Conservation (phyloP, 2,329 filamentous ascomycete genomes). For the Clonostachys byssicola region DNA sequence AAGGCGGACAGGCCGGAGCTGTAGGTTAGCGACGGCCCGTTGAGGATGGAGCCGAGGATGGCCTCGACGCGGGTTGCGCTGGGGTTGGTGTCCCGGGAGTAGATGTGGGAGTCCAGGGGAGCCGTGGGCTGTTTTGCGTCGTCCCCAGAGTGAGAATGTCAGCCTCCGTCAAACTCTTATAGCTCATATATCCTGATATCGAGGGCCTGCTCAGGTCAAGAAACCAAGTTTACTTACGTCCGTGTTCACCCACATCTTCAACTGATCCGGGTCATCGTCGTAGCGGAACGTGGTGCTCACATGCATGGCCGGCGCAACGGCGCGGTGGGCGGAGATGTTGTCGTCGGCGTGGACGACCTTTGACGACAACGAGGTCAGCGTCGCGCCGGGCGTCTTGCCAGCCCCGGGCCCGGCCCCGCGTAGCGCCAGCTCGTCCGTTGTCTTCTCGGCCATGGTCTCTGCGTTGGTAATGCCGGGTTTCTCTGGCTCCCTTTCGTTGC, state of each 20-base stretch:
- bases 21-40: conserved; percentile 71
- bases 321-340: conserved; percentile 65
- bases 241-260: conserved; percentile 44
- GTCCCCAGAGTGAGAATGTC: background rate
- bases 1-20: conserved; percentile 82
- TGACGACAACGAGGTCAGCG: conserved; percentile 51
- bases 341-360: conserved; percentile 81
- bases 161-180: no score
- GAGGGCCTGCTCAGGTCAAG: conserved; percentile 2
- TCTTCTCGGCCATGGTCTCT: no score
- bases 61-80: conserved; percentile 84
- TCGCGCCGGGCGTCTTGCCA: background rate
- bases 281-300: conserved; percentile 92
- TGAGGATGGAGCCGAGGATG: conserved; percentile 70
- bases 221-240: conserved; percentile 41
- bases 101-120: conserved; percentile 65
- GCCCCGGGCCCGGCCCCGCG: background rate
- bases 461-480: no score
- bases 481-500: no score
- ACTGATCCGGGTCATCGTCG: conserved; percentile 60
- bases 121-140: conserved; percentile 33
- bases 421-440: no score
- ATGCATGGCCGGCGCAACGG: conserved; percentile 86
- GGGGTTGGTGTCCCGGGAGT: conserved; percentile 76
- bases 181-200: no score